These are phyloP conservation scores for Trichophyton verrucosum DNA, from an alignment of 2,329 filamentous ascomycete species.

Conservation along the genomic window DNA sequence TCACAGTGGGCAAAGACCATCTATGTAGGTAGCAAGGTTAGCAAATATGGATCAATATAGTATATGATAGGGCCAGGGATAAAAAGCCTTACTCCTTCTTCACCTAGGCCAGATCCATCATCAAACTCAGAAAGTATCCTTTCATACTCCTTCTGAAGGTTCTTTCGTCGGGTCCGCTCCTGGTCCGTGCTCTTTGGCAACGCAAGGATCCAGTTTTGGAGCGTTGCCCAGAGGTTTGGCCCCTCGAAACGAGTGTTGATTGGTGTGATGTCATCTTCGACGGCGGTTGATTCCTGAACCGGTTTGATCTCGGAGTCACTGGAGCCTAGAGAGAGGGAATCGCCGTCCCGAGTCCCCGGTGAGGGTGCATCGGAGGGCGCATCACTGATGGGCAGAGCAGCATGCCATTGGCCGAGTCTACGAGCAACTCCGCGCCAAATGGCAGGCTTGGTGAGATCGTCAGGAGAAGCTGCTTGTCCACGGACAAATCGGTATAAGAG, in stretches of 20 bases:
- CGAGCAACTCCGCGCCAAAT: constrained; percentile 76
- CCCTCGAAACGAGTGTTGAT: constrained; percentile 55
- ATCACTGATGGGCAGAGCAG: constrained; percentile 46
- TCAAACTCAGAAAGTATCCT: constrained; percentile 59
- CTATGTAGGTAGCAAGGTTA: constrained; percentile 29
- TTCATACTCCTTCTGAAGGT: constrained; percentile 62
- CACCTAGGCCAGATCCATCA: constrained; percentile 62
- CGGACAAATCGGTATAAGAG: constrained; percentile 87
- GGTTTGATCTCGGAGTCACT: constrained; percentile 14
- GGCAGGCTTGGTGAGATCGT: constrained; percentile 61
- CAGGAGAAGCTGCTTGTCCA: constrained; percentile 65
- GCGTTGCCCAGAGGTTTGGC: constrained; percentile 88
- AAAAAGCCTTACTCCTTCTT: constrained; percentile 47
- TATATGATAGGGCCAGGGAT: neutral
- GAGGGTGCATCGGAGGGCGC: constrained; percentile 19
- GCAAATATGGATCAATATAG: neutral
- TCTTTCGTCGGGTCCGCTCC: constrained; percentile 53
- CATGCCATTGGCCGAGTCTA: constrained; percentile 87
- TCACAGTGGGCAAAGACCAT: constrained; percentile 94
- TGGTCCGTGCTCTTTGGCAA: constrained; percentile 61
- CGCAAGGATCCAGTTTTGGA: constrained; percentile 90
- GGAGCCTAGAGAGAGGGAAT: constrained; percentile 42
- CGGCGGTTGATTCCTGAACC: constrained; percentile 14
- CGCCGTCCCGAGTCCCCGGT: constrained; percentile 16
- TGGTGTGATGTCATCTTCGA: constrained; percentile 18